Base-by-base conservation (phyloP, 352 stramenopile genomes). In the Pythium diclinum region DNA sequence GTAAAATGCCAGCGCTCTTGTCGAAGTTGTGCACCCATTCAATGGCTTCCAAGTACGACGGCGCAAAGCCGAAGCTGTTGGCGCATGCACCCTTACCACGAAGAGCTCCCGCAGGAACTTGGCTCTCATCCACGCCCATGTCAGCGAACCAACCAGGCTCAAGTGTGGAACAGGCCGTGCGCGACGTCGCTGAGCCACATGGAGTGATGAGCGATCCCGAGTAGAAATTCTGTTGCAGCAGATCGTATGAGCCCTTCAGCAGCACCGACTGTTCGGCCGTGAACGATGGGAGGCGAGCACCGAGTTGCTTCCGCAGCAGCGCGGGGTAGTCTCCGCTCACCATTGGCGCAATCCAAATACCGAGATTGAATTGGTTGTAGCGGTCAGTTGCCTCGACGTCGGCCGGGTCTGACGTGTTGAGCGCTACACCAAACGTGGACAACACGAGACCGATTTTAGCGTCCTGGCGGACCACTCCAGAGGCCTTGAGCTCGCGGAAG, bases 91-190 rank as follows among this genome's bases (percentile, higher is more conserved):
- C 47, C n/a, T 23, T 54, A 6, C 47, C 47, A 54, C 19, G 23
- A 11, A 11, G 17, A 77, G 67, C 32, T 59, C 59, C 47, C 78
- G 72, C 57, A 76, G 63, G 68, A 68, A 82, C 47, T 74, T 81
- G 83, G 11, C 63, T 64, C 52, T 83, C 88, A 34, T 87, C 78
- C n/a, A 87, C 71, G 23, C 74, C 78, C 51, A 80, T 65, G 49
- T 87, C 78, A 42, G 71, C 67, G 44, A 78, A 65, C 76, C 74
- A 85, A 14, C 78, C 76, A 11, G 30, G 67, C 74, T 72, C 97
- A 86, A 32, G 75, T 76, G 64, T 92, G 92, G 51, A 98, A 77
- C 25, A 28, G 25, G 25, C 25, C 25, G 25, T 28, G 25, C 25
- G 25, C 25, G 25, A 28, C 25, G 47, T 54, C 10, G 47, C 19